Percentiles rank a stretch among this genome's conserved stretches.
Conservation (phyloP, 2,329 filamentous ascomycete genomes). For the Grosmannia penicillata region DNA sequence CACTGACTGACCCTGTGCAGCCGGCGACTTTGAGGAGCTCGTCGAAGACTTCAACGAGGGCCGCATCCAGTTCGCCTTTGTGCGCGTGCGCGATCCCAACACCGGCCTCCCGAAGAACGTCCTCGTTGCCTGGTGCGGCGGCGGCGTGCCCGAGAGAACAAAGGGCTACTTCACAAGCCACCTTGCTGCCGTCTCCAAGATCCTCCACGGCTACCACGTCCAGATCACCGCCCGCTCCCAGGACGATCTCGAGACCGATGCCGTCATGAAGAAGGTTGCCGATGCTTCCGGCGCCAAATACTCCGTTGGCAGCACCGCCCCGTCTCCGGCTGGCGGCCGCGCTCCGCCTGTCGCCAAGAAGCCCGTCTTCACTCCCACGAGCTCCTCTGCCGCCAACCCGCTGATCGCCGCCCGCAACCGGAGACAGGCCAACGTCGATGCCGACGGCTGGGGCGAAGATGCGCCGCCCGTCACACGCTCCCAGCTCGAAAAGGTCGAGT, state of each 20-base stretch:
- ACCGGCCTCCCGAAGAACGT: conserved; percentile 78
- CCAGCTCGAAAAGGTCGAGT: conserved; percentile 78
- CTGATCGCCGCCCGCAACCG: conserved; percentile 50
- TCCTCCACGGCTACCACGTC: conserved; percentile 93
- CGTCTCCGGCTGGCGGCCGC: conserved; percentile 24
- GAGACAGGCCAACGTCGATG: conserved; percentile 47
- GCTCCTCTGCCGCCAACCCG: conserved; percentile 42
- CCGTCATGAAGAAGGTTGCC: conserved; percentile 82
- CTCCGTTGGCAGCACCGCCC: conserved; percentile 49
- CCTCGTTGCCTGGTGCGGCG: conserved; percentile 91
- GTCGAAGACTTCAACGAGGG: conserved; percentile 96
- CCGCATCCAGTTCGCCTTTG: conserved; percentile 89
- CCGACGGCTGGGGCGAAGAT: conserved; percentile 89
- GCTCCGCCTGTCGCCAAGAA: conserved; percentile 59
- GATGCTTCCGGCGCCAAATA: conserved; percentile 95
- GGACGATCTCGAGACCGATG: conserved; percentile 71
- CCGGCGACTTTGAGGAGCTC: conserved; percentile 80
- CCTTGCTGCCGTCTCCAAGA: conserved; percentile 72
- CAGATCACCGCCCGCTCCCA: conserved; percentile 93
- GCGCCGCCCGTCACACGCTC: conserved; percentile 80
- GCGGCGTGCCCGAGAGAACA: conserved; percentile 92
- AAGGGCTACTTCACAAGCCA: conserved; percentile 99
- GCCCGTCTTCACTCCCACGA: conserved; percentile 77
- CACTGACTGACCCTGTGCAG: conserved; percentile 25
- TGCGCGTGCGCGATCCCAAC: conserved; percentile 94